Evolutionary conservation across 192 early-diverging fungal genomes (phyloP).

Genomic region (Coemansia sp.): DNA sequence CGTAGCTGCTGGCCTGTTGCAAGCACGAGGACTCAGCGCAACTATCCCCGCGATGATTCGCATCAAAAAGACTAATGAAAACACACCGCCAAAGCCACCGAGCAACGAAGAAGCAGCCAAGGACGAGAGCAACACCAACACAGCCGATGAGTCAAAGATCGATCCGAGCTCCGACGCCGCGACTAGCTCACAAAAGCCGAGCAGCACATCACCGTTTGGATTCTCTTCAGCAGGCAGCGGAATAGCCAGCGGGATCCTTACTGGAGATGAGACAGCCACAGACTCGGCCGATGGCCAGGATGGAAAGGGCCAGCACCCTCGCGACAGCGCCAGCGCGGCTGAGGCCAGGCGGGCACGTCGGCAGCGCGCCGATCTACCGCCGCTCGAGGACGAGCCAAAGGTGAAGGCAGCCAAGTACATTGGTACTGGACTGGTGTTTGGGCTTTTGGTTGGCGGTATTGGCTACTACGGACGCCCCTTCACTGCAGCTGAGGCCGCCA

Average conservation of each 20-base stretch:
- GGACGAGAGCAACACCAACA: background rate
- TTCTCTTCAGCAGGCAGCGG: conserved; percentile 48
- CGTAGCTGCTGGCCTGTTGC: conserved; percentile 1
- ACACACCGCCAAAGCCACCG: conserved; percentile 14
- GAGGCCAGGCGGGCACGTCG: conserved; percentile 54
- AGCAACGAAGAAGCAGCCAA: conserved; percentile 10
- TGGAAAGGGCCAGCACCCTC: conserved; percentile 7
- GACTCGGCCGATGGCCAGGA: conserved; percentile 1
- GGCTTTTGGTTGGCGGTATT: conserved; percentile 42
- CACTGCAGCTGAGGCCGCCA: conserved; percentile 28
- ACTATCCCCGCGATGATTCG: conserved; percentile 27
- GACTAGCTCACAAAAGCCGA: conserved; percentile 14
- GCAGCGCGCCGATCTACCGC: conserved; percentile 55
- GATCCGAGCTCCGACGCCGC: background rate
- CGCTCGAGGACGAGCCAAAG: conserved; percentile 51
- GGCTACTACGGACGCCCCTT: conserved; percentile 54
- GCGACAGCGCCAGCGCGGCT: conserved; percentile 43
- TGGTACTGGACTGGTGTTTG: conserved; percentile 46
- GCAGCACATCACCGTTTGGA: conserved; percentile 46
- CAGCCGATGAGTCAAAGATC: background rate
- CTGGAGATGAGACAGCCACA: conserved; percentile 13
- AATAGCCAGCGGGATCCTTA: conserved; percentile 50
- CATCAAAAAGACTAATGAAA: conserved; percentile 33
- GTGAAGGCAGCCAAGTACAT: conserved; percentile 52
- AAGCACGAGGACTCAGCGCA: conserved; percentile 16